phyloP scores from a whole-genome alignment of 352 stramenopile species.

The Globisporangium irregulare region DNA sequence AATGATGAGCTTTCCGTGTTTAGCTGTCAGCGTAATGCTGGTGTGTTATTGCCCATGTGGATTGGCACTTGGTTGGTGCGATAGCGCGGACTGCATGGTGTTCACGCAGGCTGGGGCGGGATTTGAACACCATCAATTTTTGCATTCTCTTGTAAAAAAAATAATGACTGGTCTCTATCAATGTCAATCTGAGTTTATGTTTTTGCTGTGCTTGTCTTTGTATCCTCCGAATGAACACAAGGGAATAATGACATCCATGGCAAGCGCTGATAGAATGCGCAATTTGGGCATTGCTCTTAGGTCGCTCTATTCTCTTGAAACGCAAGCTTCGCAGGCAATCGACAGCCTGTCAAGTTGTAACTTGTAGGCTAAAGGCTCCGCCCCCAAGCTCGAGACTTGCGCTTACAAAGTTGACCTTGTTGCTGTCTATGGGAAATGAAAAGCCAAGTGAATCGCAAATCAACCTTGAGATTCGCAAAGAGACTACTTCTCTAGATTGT shows the following conservation, averaged over 20 bases:
- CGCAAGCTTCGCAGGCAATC: neutral
- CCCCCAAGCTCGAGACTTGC: neutral
- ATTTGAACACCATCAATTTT: neutral
- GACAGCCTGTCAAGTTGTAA: neutral
- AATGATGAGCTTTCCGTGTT: neutral
- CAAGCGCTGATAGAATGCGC: neutral
- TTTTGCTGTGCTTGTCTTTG: slow-evolving; percentile 2
- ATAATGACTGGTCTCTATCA: neutral
- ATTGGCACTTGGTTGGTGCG: neutral
- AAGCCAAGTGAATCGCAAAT: neutral
- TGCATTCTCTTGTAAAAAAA: neutral
- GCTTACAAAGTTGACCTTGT: neutral
- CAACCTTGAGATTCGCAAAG: neutral
- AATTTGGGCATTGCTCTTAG: neutral
- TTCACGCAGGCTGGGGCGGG: neutral
- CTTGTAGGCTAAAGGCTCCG: neutral
- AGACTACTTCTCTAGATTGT: neutral
- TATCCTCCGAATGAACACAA: neutral
- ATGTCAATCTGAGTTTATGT: neutral
- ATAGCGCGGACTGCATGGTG: neutral
- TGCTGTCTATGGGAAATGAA: neutral
- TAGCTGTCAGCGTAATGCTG: neutral
- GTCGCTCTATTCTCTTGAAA: slow-evolving; percentile 1
- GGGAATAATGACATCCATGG: slow-evolving; percentile 6
- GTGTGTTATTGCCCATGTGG: neutral